Evolutionary conservation across 2,329 filamentous ascomycete species (phyloP).

Genomic region (Aureobasidium pullulans): DNA sequence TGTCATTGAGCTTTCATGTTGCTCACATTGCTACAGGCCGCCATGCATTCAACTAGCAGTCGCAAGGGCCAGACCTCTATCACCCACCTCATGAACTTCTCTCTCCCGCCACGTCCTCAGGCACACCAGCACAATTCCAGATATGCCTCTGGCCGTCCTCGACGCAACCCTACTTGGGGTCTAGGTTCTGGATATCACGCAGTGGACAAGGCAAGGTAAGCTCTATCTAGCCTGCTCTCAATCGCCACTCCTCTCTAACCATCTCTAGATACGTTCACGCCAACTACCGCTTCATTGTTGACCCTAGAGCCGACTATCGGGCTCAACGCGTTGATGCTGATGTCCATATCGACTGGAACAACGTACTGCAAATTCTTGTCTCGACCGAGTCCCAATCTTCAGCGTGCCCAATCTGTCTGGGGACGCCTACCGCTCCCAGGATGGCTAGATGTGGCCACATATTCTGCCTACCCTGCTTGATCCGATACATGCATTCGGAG

Average conservation of each 20-base stretch:
- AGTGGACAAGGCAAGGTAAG: slow-evolving; percentile 77
- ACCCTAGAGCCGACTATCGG: slow-evolving; percentile 70
- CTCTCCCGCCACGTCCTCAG: slow-evolving; percentile 66
- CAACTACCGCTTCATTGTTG: slow-evolving; percentile 95
- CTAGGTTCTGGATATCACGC: slow-evolving; percentile 84
- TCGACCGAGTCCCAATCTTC: slow-evolving; percentile 82
- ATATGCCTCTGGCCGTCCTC: slow-evolving; percentile 26
- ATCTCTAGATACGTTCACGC: slow-evolving; percentile 70
- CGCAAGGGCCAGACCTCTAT: slow-evolving; percentile 94
- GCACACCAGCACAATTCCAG: slow-evolving; percentile 38
- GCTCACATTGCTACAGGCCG: slow-evolving; percentile 37
- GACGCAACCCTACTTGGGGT: slow-evolving; percentile 73
- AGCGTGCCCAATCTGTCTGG: slow-evolving; percentile 91
- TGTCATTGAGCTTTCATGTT: slow-evolving; percentile 17
- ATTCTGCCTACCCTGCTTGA: slow-evolving; percentile 86
- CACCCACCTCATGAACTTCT: slow-evolving; percentile 91
- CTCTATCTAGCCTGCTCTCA: neutral
- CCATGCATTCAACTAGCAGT: slow-evolving; percentile 57
- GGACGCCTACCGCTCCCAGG: slow-evolving; percentile 81
- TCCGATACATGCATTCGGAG: slow-evolving; percentile 88
- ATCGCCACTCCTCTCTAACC: slow-evolving; percentile 15
- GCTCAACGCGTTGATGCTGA: slow-evolving; percentile 80
- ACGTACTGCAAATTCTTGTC: slow-evolving; percentile 84
- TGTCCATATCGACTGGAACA: slow-evolving; percentile 80
- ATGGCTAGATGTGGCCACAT: slow-evolving; percentile 98